phyloP scores from a whole-genome alignment of 2,329 filamentous ascomycete genomes.

The Leptosphaerulina australis region DNA sequence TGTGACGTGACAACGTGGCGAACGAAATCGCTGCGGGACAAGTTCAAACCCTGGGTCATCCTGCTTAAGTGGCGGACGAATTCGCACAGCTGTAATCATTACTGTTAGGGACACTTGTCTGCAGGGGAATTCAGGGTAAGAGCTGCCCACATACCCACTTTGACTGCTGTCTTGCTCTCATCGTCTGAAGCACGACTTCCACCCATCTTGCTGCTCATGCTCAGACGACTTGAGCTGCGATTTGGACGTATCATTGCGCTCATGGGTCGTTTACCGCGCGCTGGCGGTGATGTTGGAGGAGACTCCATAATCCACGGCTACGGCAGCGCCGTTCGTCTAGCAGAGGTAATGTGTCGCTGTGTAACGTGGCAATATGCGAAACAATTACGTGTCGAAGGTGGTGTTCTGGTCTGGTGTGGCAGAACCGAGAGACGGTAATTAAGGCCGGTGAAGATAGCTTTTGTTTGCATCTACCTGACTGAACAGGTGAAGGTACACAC shows the following conservation, averaged over 20 bases:
- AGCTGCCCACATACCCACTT: constrained; percentile 77
- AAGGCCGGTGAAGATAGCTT: constrained; percentile 1
- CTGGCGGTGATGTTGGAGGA: constrained; percentile 47
- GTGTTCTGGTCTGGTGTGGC: neutral
- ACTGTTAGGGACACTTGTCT: constrained; percentile 29
- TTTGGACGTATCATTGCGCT: constrained; percentile 80
- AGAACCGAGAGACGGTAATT: constrained; percentile 2
- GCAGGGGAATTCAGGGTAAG: constrained; percentile 10
- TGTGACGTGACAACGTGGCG: constrained; percentile 87
- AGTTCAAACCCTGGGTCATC: constrained; percentile 91
- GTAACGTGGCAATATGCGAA: constrained; percentile 13
- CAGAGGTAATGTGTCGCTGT: constrained; percentile 21
- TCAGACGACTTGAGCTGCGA: constrained; percentile 83
- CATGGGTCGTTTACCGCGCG: constrained; percentile 68
- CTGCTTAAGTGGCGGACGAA: constrained; percentile 82
- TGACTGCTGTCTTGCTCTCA: constrained; percentile 87
- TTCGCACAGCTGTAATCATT: constrained; percentile 74
- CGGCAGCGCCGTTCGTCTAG: constrained; percentile 30
- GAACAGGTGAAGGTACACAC: constrained; percentile 12
- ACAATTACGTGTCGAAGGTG: constrained; percentile 9
- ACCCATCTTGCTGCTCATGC: constrained; percentile 76
- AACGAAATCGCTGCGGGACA: constrained; percentile 93
- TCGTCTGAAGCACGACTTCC: constrained; percentile 88
- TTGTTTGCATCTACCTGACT: constrained; percentile 1
- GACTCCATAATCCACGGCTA: constrained; percentile 44